Conservation (phyloP, 768 basidiomycete genomes). For the Boletus barrowsii region DNA sequence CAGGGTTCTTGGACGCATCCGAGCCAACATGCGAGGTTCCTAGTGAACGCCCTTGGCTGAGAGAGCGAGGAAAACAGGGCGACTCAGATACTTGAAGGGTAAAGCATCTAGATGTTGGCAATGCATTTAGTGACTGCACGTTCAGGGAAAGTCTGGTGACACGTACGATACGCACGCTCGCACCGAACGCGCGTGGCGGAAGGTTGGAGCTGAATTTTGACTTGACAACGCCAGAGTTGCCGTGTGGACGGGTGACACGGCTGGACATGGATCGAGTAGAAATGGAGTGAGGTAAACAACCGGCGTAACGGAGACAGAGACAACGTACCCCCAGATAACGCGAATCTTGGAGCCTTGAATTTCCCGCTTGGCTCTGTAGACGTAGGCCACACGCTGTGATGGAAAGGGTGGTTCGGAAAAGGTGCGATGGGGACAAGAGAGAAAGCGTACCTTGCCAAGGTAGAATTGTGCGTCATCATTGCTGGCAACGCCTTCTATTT, state of each 20-base stretch:
- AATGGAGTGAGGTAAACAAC: background rate
- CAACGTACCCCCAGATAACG: slow-evolving; percentile 93
- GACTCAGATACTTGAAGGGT: slow-evolving; percentile 79
- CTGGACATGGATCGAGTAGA: slow-evolving; percentile 34
- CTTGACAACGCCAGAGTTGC: slow-evolving; percentile 93
- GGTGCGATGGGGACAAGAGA: background rate
- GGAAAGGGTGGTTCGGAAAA: background rate
- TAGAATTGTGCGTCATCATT: slow-evolving; percentile 97
- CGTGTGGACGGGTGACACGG: slow-evolving; percentile 91
- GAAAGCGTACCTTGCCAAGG: slow-evolving; percentile 84
- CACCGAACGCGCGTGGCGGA: slow-evolving; percentile 92
- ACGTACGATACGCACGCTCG: slow-evolving; percentile 83
- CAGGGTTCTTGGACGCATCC: slow-evolving; percentile 2
- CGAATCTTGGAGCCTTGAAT: slow-evolving; percentile 93
- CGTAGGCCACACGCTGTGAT: slow-evolving; percentile 87
- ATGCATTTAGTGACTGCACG: background rate
- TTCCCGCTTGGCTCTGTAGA: slow-evolving; percentile 96
- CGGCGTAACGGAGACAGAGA: background rate
- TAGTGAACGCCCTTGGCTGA: slow-evolving; percentile 6
- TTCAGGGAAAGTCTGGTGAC: background rate
- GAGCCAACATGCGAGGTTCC: slow-evolving; percentile 21
- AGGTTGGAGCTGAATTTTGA: slow-evolving; percentile 96
- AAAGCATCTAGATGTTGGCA: slow-evolving; percentile 67
- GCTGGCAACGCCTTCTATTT: slow-evolving; percentile 93
- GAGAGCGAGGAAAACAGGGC: background rate